Base-by-base conservation (phyloP, 768 basidiomycete species). In the Piloderma croceum region DNA sequence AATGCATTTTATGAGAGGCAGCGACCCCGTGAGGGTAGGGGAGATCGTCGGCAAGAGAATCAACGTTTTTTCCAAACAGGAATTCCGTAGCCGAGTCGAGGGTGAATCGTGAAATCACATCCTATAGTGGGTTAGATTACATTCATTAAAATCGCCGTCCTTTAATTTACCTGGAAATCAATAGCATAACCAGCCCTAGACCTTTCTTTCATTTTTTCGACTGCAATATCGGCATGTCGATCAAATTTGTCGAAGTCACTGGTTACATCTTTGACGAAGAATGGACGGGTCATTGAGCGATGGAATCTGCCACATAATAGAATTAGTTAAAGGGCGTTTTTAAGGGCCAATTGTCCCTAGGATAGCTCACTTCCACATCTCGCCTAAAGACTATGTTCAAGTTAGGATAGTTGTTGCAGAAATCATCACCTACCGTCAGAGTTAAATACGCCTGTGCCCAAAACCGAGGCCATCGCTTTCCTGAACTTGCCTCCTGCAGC, bases 231-330 rank as follows among this genome's bases (percentile, higher is more conserved):
- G 4, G 73, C 67, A 34, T 79, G 77, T 10, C 69, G 62, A 37
- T 73, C 74, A 47, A 81, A 82, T 22, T 73, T 76, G 19, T 81
- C 74, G 39, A 81, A 83, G 52, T 81, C 73, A 34, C 68, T 73
- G 39, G 81, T 73, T 23, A 71, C 63, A 24, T 83, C 81, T 32
- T 67, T 69, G 39, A 57, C 72, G 62, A 87, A 85, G 64, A 85
- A 84, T 0, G 83, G 83, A 1, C 83, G 74, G 0, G 80, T 78
- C 65, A 86, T 80, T 3, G 68, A 51, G 7, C 82, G 76, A 54
- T 84, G 81, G 49, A 81, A 73, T 51, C 81, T 74, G 21, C 5
- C 5, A 24, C 33, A 35, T 33, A n/a, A 13, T 10, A 21, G 27
- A 10, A 10, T n/a, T 1, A 10, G 10, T 3, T 17, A 35, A 41